Evolutionary conservation across 768 basidiomycete genomes (phyloP), one percentile per base, ranked within the genome.

Genomic region (Leccinum fibrillosum): DNA sequence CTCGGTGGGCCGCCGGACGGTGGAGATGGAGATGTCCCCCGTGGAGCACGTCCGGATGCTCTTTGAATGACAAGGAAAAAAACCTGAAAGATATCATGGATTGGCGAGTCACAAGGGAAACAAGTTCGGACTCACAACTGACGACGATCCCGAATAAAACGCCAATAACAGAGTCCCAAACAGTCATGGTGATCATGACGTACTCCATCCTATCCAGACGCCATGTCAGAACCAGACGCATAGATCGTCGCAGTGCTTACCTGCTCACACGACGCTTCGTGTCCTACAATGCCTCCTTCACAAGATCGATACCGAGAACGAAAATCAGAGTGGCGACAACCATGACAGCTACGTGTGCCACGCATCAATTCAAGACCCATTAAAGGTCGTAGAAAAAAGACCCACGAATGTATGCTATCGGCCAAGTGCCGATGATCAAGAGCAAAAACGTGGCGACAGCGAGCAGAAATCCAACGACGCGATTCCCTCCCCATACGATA

Each of bases 201-300:
- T 92, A 93, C 66, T 92, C 90, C 49, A 79, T 78, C 74, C 86
- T 89, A 50, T 5, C 10, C 70, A 42, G 65, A 37, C n/a, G 4
- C 4, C 6, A 9, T 15, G 19, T 68, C 55, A 62, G 39, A 57
- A 52, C 39, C 23, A 5, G 54, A n/a, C 10, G 1, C 53, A 25
- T 23, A 10, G 39, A 49, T 12, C 15, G 48, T 21, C 9, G 26
- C 9, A 17, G 21, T 48, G 76, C 82, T 60, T 71, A 90, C 80
- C 81, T 77, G 79, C 86, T 94, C 21, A 92, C 92, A 15, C 94
- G 86, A 73, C 91, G 83, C 48, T 92, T 78, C 10, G 94, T 95
- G 74, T 99, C 96, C 95, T 94, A 98, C 9, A 98, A 70, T 0
- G 96, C 95, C 72, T 98, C 96, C 66, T 95, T 96, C 42, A 93